Evolutionary conservation across 805 yeast genomes (phyloP).

Genomic region (Geotrichum ghanense): DNA sequence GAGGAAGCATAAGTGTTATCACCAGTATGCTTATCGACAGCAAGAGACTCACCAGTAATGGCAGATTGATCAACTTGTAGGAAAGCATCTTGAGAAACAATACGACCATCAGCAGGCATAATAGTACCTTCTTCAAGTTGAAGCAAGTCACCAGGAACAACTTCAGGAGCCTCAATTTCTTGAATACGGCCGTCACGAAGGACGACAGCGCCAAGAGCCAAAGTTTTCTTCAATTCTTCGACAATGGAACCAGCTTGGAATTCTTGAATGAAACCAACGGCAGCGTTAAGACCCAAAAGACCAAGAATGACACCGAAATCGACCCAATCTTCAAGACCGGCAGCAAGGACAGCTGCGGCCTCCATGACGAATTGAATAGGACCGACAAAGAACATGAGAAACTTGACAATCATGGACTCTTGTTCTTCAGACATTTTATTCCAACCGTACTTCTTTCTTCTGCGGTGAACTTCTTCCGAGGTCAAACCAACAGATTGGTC

Average conservation of each 20-base stretch:
- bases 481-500: conserved; percentile 69
- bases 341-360: conserved; percentile 90
- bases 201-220: conserved; percentile 81
- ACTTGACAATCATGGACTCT: conserved; percentile 70
- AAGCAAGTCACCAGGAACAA: conserved; percentile 91
- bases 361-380: conserved; percentile 97
- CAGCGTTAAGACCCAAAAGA: conserved; percentile 74
- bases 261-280: conserved; percentile 94
- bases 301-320: conserved; percentile 97
- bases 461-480: conserved; percentile 62
- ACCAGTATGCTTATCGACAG: conserved; percentile 85
- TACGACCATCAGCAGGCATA: conserved; percentile 87
- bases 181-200: conserved; percentile 69
- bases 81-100: conserved; percentile 74
- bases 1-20: conserved; percentile 86
- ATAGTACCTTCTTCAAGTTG: conserved; percentile 90
- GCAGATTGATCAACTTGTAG: conserved; percentile 94
- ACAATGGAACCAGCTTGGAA: conserved; percentile 98
- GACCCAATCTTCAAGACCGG: conserved; percentile 96
- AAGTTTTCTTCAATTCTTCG: conserved; percentile 88
- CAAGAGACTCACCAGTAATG: conserved; percentile 93
- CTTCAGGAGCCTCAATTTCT: conserved; percentile 72
- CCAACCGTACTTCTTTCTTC: conserved; percentile 85
- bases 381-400: conserved; percentile 81
- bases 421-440: conserved; percentile 87